These are phyloP conservation scores for Cadophora malorum DNA, from an alignment of 2,329 filamentous ascomycete species.

Conservation along the genomic window DNA sequence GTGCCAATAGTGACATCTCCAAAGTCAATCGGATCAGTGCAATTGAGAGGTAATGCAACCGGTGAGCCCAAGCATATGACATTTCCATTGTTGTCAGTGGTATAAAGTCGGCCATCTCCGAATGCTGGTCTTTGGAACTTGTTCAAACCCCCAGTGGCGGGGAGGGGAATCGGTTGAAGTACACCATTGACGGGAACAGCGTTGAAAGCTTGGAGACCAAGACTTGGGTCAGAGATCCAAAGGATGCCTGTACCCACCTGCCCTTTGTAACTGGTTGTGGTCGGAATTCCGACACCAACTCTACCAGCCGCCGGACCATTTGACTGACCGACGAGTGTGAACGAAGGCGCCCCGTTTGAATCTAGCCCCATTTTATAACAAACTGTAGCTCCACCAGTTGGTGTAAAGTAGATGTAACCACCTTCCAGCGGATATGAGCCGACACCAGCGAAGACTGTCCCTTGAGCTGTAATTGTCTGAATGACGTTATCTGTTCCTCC, in stretches of 20 bases:
- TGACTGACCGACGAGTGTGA: slow-evolving; percentile 45
- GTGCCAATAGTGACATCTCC: slow-evolving; percentile 47
- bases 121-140: slow-evolving; percentile 51
- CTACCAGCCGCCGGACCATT: slow-evolving; percentile 41
- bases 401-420: slow-evolving; percentile 56
- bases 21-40: slow-evolving; percentile 50
- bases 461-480: slow-evolving; percentile 52
- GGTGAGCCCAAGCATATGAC: slow-evolving; percentile 49
- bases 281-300: slow-evolving; percentile 45
- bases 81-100: slow-evolving; percentile 45
- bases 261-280: slow-evolving; percentile 48
- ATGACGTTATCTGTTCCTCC: slow-evolving; percentile 50
- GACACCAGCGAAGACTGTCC: slow-evolving; percentile 54
- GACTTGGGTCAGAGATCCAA: slow-evolving; percentile 50
- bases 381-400: slow-evolving; percentile 42
- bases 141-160: slow-evolving; percentile 47
- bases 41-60: slow-evolving; percentile 50
- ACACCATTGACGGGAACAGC: slow-evolving; percentile 49
- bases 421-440: slow-evolving; percentile 57
- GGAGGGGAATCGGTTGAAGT: slow-evolving; percentile 46
- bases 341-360: slow-evolving; percentile 44
- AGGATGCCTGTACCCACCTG: slow-evolving; percentile 49
- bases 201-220: slow-evolving; percentile 49
- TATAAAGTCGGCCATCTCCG: slow-evolving; percentile 51
- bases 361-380: slow-evolving; percentile 47